A percentile compares a stretch with the other conserved stretches of the same genome.
These are phyloP conservation scores for Neocallimastix lanati DNA, from an alignment of 192 early-diverging fungal species.

Conservation along the genomic window DNA sequence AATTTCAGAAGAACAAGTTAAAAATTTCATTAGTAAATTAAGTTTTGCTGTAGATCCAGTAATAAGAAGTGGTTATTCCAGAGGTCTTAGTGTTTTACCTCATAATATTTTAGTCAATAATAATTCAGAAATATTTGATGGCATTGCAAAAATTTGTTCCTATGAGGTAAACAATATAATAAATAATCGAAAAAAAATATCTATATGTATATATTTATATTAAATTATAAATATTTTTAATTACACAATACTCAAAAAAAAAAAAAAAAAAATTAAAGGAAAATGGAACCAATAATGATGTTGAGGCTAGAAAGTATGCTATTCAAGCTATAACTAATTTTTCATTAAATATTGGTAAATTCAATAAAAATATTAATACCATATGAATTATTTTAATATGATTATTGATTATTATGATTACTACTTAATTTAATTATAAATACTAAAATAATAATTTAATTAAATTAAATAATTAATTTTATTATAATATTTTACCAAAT, in stretches of 20 bases:
- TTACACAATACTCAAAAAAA: no score
- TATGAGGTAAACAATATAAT: not conserved
- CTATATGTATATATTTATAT: no score
- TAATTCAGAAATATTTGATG: not conserved
- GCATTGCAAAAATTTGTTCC: not conserved
- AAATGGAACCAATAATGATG: conserved; percentile 24
- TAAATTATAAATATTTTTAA: no score
- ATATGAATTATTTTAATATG: no score
- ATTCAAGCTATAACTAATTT: conserved; percentile 32
- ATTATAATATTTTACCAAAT: no score
- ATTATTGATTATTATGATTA: no score
- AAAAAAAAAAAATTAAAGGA: not conserved
- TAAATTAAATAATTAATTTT: no score
- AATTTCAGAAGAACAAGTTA: not conserved
- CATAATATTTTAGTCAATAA: not conserved
- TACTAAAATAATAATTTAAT: no score
- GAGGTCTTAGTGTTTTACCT: not conserved
- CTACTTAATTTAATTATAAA: no score
- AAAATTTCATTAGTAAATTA: not conserved
- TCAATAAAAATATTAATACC: no score
- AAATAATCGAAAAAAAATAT: no score
- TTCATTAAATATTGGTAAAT: not conserved
- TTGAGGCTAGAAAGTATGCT: conserved; percentile 48
- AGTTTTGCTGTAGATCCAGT: not conserved
- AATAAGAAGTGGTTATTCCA: not conserved